A percentile compares a stretch with the other conserved stretches of the same genome.
Evolutionary conservation across 352 stramenopile species (phyloP).

Genomic region (Thalassiosira mediterranea): DNA sequence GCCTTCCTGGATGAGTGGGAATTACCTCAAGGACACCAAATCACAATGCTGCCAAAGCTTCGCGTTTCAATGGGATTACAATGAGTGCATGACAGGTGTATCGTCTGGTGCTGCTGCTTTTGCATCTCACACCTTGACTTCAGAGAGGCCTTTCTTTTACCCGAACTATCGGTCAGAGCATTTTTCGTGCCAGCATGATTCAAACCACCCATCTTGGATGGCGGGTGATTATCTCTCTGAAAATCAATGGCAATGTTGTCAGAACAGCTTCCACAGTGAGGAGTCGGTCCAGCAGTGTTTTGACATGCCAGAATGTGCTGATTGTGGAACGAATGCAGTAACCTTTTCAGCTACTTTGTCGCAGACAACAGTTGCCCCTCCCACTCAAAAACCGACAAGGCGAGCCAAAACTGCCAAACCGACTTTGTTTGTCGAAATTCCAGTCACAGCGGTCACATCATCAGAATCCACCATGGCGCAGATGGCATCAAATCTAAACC

Average conservation of each 20-base stretch:
- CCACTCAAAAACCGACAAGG: no score
- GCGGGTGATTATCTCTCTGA: conserved; percentile 35
- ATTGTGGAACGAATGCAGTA: conserved; percentile 3
- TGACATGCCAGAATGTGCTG: neutral
- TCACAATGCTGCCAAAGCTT: conserved; percentile 10
- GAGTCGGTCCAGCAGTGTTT: conserved; percentile 16
- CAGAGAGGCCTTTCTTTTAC: no score
- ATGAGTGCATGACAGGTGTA: conserved; percentile 13
- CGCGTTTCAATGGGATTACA: conserved; percentile 23
- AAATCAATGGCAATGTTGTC: conserved; percentile 40
- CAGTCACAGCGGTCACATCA: no score
- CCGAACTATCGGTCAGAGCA: conserved; percentile 37
- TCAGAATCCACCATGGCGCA: no score
- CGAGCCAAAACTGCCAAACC: no score
- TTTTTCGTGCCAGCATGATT: conserved; percentile 32
- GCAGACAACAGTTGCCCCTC: no score
- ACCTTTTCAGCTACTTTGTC: neutral
- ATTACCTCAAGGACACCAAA: conserved; percentile 2
- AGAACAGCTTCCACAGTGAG: conserved; percentile 32
- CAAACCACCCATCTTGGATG: conserved; percentile 43
- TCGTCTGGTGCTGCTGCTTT: neutral
- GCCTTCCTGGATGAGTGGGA: conserved; percentile 5
- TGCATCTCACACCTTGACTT: no score
- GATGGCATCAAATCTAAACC: no score
- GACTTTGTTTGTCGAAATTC: no score